Base-by-base conservation (phyloP, 768 basidiomycete genomes). In the Boletus insuetus region DNA sequence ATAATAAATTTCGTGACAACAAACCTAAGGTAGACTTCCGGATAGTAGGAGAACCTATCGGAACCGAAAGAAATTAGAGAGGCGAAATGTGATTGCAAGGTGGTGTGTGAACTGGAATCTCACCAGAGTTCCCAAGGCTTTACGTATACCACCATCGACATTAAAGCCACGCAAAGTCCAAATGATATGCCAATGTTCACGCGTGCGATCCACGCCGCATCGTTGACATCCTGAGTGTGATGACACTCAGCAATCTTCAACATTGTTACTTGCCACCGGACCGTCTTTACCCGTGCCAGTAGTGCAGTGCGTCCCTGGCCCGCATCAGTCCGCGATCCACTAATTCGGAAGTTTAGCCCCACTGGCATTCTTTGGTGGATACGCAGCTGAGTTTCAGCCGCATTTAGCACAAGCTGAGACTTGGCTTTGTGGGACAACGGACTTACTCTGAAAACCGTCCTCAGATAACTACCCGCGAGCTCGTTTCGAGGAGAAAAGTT, bases 61-160 rank as follows among this genome's bases (percentile, higher is more conserved):
- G 43, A 10, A 14, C 34, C 51, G 43, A 38, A 13, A 38, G 29
- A 46, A 22, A 39, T 0, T 26, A 45, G 10, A 37, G 7, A 45
- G 26, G 29, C 10, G 22, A n/a, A 40, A 10, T 31, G 20, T 8
- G 40, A 41, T 22, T 13, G 20, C 19, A 41, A 19, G 19, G 26
- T 38, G 51, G 51, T 38, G 51, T 46, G 51, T 53, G 44, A 52
- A 52, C 37, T 31, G 29, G 29, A 22, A 42, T 43, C 20, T 22
- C 31, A 24, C 31, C 43, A 4, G 39, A 11, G 19, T 44, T 45
- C 35, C 41, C 49, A 43, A 42, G 49, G 20, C 3, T 20, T 51
- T n/a, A 46, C 32, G 19, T 46, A 35, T 35, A 11, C 11, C 34
- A 35, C 34, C 34, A 35, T 35, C 34, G 14, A 35, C 11, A 3